Percentiles rank a stretch among this genome's conserved stretches.
Evolutionary conservation across 2,329 filamentous ascomycete species (phyloP).

Genomic region (Xylariales sp.): DNA sequence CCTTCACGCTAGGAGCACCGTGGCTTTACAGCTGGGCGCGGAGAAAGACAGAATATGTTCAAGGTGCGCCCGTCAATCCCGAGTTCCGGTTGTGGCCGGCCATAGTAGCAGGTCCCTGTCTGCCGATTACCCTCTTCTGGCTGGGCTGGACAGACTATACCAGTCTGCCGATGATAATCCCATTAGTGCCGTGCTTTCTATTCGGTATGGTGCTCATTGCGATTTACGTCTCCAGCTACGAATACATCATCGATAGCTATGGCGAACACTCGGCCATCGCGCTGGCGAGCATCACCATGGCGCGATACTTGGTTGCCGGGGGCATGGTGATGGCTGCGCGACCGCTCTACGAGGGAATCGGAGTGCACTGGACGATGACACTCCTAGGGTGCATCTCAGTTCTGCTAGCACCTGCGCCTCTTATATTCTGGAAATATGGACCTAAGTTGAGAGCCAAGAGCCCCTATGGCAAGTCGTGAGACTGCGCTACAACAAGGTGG

Average conservation of each 20-base stretch:
- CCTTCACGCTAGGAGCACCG: conserved; percentile 34
- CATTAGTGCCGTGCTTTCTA: conserved; percentile 42
- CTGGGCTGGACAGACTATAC: conserved; percentile 43
- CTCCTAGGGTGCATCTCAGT: conserved; percentile 28
- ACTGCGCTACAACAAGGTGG: too few relatives aligned
- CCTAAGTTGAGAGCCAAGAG: conserved; percentile 10
- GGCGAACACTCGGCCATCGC: conserved; percentile 40
- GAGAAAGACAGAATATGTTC: conserved; percentile 33
- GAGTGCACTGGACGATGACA: conserved; percentile 36
- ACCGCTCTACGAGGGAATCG: conserved; percentile 33
- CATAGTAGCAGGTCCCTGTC: conserved; percentile 15
- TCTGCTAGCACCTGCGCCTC: conserved; percentile 25
- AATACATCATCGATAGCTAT: conserved; percentile 57
- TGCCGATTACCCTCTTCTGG: conserved; percentile 53
- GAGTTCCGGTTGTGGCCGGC: conserved; percentile 50
- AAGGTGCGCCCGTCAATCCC: conserved; percentile 35
- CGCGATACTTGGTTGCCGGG: conserved; percentile 28
- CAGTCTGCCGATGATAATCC: conserved; percentile 9
- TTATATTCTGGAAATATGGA: conserved; percentile 29
- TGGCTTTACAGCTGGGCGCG: conserved; percentile 39
- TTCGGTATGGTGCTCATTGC: conserved; percentile 47
- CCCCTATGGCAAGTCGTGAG: too few relatives aligned
- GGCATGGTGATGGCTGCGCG: conserved; percentile 33
- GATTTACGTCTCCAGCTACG: conserved; percentile 46
- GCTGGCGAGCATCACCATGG: conserved; percentile 26